Percentiles rank a stretch among this genome's conserved stretches.
Evolutionary conservation across 768 basidiomycete species (phyloP).

Genomic region (Pleurotus citrinopileatus): DNA sequence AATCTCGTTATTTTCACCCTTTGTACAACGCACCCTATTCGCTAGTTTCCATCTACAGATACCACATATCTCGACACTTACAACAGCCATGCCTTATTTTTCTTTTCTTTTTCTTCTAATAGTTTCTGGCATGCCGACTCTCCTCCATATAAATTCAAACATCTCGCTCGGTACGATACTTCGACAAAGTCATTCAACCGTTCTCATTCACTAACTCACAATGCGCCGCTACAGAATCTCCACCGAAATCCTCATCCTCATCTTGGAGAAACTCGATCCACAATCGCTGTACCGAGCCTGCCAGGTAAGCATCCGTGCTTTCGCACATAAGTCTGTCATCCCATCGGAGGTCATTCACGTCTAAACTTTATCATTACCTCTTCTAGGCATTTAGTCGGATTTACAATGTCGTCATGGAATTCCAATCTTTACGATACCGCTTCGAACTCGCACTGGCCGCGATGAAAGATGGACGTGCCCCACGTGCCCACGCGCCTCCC

Average conservation of each 20-base stretch:
- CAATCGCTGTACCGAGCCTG: conserved; percentile 42
- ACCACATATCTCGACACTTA: conserved; percentile 34
- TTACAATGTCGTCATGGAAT: conserved; percentile 41
- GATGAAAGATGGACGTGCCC: conserved; percentile 48
- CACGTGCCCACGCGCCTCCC: conserved; percentile 34
- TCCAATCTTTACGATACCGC: conserved; percentile 46
- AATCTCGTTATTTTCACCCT: conserved; percentile 36
- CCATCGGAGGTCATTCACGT: conserved; percentile 6
- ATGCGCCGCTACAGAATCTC: conserved; percentile 46
- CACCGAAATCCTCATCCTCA: conserved; percentile 48
- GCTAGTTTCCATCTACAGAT: conserved; percentile 37
- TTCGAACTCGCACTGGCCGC: conserved; percentile 47
- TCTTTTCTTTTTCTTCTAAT: conserved; percentile 36
- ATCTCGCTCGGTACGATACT: conserved; percentile 24
- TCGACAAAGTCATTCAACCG: conserved; percentile 35
- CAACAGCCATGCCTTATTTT: conserved; percentile 41
- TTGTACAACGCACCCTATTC: conserved; percentile 40
- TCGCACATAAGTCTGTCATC: conserved; percentile 5
- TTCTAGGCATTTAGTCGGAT: conserved; percentile 45
- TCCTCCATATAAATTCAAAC: conserved; percentile 45
- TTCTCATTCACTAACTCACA: conserved; percentile 15
- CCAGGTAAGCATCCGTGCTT: conserved; percentile 33
- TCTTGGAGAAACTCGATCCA: conserved; percentile 49
- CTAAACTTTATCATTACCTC: conserved; percentile 9
- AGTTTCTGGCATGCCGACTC: conserved; percentile 31